These are phyloP conservation scores for Suhomyces chickasaworum DNA, from an alignment of 1,139 yeast species.

Conservation along the genomic window DNA sequence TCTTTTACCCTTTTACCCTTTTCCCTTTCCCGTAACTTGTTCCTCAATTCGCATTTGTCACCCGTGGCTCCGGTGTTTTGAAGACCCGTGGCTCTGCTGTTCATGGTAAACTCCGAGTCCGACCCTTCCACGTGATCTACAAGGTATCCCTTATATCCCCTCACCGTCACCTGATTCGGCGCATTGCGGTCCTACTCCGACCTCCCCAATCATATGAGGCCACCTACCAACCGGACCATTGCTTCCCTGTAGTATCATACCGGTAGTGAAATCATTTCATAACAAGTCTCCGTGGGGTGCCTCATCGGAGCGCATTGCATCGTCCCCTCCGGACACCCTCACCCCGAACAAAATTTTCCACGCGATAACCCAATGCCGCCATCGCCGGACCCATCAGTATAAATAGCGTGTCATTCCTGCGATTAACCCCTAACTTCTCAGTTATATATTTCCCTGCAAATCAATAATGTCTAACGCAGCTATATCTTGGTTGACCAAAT, in stretches of 20 bases:
- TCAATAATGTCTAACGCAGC: slow-evolving; percentile 29
- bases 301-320: slow-evolving; percentile 2
- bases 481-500: slow-evolving; percentile 75
- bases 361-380: slow-evolving; percentile 9
- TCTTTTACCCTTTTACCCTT: too few species aligned
- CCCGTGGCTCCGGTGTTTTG: too few species aligned
- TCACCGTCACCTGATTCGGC: slow-evolving; percentile 4
- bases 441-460: slow-evolving; percentile 1
- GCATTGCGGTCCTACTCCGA: not conserved
- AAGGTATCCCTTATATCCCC: slow-evolving; percentile 5
- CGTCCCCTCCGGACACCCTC: slow-evolving; percentile 12
- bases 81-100: too few species aligned
- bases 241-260: not conserved
- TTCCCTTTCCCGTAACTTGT: too few species aligned
- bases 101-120: not conserved
- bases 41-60: too few species aligned
- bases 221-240: not conserved
- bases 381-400: slow-evolving; percentile 8
- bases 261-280: not conserved
- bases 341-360: slow-evolving; percentile 15
- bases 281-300: not conserved
- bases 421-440: not conserved
- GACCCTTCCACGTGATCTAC: slow-evolving; percentile 1
- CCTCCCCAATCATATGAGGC: not conserved
- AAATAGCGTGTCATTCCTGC: slow-evolving; percentile 6